phyloP scores from a whole-genome alignment of 148 eudicot species.

The Linanthus parryae region DNA sequence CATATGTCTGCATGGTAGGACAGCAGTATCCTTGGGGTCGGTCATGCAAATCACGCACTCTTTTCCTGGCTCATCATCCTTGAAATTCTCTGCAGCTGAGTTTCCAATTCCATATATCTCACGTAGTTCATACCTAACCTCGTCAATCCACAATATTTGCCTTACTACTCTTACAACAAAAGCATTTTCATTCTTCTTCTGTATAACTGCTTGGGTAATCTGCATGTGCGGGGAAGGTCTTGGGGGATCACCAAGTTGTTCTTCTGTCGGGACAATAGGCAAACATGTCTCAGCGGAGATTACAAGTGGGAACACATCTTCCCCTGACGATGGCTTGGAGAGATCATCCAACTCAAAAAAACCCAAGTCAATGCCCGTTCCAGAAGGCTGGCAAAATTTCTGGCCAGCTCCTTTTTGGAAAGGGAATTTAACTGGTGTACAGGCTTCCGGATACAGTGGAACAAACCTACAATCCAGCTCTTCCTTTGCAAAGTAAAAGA shows the following conservation, averaged over 20 bases:
- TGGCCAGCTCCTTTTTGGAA: conserved; percentile 67
- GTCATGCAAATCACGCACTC: conserved; percentile 93
- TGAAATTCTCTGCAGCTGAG: conserved; percentile 39
- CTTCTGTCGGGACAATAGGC: conserved; percentile 22
- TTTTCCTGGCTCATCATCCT: conserved; percentile 55
- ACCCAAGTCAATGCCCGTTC: conserved; percentile 76
- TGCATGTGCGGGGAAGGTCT: conserved; percentile 43
- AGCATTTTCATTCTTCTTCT: conserved; percentile 37
- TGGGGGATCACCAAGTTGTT: conserved; percentile 12
- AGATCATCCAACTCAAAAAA: conserved; percentile 56
- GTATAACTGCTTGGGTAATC: conserved; percentile 69
- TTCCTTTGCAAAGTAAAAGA: conserved; percentile 76
- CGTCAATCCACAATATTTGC: conserved; percentile 72
- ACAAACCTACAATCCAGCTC: conserved; percentile 38
- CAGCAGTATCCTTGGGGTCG: conserved; percentile 73
- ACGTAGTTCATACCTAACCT: conserved; percentile 72
- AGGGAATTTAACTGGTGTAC: conserved; percentile 48
- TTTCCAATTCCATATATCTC: conserved; percentile 72
- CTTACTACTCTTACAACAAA: conserved; percentile 56
- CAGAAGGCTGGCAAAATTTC: conserved; percentile 69
- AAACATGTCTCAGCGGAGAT: conserved; percentile 54
- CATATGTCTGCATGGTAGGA: conserved; percentile 90
- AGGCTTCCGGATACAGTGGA: conserved; percentile 47
- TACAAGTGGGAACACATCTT: conserved; percentile 71
- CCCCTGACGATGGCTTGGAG: conserved; percentile 45